Evolutionary conservation across 2,329 filamentous ascomycete species (phyloP), one percentile per base, ranked within the genome.

Genomic region (Tolypocladium paradoxum): DNA sequence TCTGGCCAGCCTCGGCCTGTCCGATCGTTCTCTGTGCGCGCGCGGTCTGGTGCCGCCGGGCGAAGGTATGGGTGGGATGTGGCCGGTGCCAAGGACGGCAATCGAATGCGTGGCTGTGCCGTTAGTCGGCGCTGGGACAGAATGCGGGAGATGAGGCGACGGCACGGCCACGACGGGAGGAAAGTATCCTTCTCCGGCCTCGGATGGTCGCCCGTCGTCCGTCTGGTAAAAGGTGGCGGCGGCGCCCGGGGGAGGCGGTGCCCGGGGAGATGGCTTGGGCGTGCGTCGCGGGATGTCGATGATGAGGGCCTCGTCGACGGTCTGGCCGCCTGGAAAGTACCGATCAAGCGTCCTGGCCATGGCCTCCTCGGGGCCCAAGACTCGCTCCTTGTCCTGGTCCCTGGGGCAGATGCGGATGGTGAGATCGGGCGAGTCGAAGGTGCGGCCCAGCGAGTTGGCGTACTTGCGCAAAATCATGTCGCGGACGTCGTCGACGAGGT

Each of bases 391-490:
- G 56, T 73, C 70, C 65, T 78, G 70, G 61, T 90, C 85, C 53
- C 90, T 80, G n/a, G 87, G 82, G 18, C 78, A 68, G 60, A 97
- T 87, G 57, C 87, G 84, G 58, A 97, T 76, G 12, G 81, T 84
- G 54, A 99, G 80, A 68, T 99, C 93, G 14, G 93, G 93, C 12
- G 93, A 80, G 71, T 99, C 93, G 68, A 91, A 96, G 51, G 81
- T 87, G 61, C 84, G 84, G 50, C 92, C 92, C 29, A 99, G 77
- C 16, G 90, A 95, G 70, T 99, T 97, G 61, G 84, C 83, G 69
- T 97, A 99, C 74, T 97, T 97, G 64, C 83, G 84, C 61, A 97
- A 74, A 54, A 97, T 93, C 76, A 90, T 83, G 61, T 96, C 93
- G 61, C 92, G 87, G 56, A 96, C 85, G 70, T 96, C 92, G 68